Evolutionary conservation across 768 basidiomycete species (phyloP).

Genomic region (Exidia glandulosa): DNA sequence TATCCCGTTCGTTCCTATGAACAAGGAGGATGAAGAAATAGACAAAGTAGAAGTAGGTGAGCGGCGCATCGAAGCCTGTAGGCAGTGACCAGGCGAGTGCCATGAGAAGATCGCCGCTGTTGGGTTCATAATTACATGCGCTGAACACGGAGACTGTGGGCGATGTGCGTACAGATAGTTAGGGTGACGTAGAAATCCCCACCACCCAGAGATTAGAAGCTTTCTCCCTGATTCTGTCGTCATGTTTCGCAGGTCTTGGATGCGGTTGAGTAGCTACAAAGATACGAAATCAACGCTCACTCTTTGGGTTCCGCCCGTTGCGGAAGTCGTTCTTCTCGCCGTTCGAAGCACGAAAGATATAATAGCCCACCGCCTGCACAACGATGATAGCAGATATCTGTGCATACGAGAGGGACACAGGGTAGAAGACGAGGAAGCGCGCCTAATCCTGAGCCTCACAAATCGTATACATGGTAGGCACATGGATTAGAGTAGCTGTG

Average conservation of each 20-base stretch:
- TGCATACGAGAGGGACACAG: conserved; percentile 59
- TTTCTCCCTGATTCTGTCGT: conserved; percentile 79
- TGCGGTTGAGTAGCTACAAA: too few relatives aligned
- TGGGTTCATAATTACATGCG: not conserved
- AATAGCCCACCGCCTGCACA: conserved; percentile 67
- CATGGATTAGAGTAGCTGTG: too few relatives aligned
- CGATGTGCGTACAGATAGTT: conserved; percentile 59
- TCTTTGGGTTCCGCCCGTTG: conserved; percentile 88
- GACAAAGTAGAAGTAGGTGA: conserved; percentile 89
- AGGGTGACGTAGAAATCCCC: conserved; percentile 89
- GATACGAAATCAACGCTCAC: too few relatives aligned
- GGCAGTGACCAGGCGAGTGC: conserved; percentile 87
- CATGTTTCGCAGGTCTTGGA: conserved; percentile 62
- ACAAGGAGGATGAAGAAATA: conserved; percentile 86
- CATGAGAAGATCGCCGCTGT: conserved; percentile 80
- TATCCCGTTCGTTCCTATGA: conserved; percentile 84
- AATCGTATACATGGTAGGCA: too few relatives aligned
- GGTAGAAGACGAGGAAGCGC: conserved; percentile 87
- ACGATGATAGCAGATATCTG: conserved; percentile 46
- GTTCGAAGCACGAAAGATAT: conserved; percentile 82
- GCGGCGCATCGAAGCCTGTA: conserved; percentile 81
- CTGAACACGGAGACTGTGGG: not conserved
- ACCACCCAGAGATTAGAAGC: conserved; percentile 92
- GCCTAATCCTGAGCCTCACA: too few relatives aligned
- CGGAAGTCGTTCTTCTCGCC: conserved; percentile 94